Conservation (phyloP, 305 asterid species). For the Fraxinus paxiana region DNA sequence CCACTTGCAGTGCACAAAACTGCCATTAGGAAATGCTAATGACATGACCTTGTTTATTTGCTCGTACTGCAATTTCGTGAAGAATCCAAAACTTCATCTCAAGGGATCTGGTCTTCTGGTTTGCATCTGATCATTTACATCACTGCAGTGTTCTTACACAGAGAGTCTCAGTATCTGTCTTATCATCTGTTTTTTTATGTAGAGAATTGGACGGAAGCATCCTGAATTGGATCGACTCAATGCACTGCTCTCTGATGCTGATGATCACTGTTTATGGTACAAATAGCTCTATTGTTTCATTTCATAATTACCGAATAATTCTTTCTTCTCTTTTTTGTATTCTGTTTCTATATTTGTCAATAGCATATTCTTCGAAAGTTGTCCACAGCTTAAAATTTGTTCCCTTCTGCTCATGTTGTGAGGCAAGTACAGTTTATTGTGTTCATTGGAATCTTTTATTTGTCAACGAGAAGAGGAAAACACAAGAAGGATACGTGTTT, state of each 20-base stretch:
- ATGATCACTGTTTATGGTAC: slow-evolving; percentile 65
- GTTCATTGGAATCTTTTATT: not conserved
- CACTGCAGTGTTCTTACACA: slow-evolving; percentile 13
- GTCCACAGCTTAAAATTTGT: slow-evolving; percentile 1
- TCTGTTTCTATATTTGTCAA: not conserved
- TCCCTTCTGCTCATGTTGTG: slow-evolving; percentile 6
- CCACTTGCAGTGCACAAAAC: slow-evolving; percentile 56
- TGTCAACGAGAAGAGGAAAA: not conserved
- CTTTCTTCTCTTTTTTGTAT: not conserved
- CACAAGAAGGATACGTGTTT: not conserved
- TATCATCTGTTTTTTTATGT: slow-evolving; percentile 31
- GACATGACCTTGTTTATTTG: slow-evolving; percentile 38
- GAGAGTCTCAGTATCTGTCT: slow-evolving; percentile 18
- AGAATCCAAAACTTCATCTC: slow-evolving; percentile 47
- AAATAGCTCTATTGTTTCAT: slow-evolving; percentile 21
- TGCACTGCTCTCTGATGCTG: slow-evolving; percentile 59
- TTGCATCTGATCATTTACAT: slow-evolving; percentile 30
- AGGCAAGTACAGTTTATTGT: not conserved
- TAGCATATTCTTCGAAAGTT: not conserved
- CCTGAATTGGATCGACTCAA: slow-evolving; percentile 52
- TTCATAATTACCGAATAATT: not conserved
- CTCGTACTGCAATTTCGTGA: slow-evolving; percentile 52
- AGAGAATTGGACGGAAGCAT: slow-evolving; percentile 61
- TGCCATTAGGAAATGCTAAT: slow-evolving; percentile 33
- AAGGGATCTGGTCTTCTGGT: slow-evolving; percentile 57